These are phyloP conservation scores for Pestalotiopsis sp. DNA, from an alignment of 2,329 filamentous ascomycete species.

Conservation along the genomic window DNA sequence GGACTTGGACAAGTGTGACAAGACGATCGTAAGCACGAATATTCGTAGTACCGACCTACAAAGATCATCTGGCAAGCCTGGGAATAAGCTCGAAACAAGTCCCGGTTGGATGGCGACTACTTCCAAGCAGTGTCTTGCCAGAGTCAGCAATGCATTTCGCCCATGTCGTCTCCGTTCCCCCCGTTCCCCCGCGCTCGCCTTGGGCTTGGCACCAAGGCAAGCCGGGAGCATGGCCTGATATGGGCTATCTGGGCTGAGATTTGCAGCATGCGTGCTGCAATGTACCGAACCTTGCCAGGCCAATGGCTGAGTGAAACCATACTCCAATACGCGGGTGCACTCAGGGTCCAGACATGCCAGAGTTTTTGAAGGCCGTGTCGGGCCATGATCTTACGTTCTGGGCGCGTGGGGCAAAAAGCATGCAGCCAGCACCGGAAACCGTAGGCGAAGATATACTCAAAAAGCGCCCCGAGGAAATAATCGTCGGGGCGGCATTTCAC, in stretches of 20 bases:
- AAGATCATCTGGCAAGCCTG: neutral
- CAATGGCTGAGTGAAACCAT: conserved; percentile 3
- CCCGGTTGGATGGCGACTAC: neutral
- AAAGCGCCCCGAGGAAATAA: neutral
- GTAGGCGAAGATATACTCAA: neutral
- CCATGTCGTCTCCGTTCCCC: neutral
- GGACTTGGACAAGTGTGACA: neutral
- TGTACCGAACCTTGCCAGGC: conserved; percentile 3
- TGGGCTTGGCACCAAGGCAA: neutral
- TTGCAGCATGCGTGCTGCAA: neutral
- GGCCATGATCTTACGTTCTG: neutral
- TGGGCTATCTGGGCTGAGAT: conserved; percentile 8
- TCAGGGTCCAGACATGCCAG: neutral
- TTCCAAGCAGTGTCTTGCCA: neutral
- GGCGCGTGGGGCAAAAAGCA: neutral
- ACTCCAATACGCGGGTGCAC: neutral
- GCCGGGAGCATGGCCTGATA: conserved; percentile 1
- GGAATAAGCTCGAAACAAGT: neutral
- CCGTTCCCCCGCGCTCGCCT: neutral
- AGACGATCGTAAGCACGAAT: too few species aligned
- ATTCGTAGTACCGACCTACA: too few species aligned
- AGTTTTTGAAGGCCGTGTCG: neutral
- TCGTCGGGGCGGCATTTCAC: neutral
- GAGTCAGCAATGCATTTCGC: neutral
- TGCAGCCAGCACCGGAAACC: neutral